Percentiles rank a stretch among this genome's conserved stretches.
Conservation (phyloP, 2,329 filamentous ascomycete genomes). For the Diplocarpon rosae region DNA sequence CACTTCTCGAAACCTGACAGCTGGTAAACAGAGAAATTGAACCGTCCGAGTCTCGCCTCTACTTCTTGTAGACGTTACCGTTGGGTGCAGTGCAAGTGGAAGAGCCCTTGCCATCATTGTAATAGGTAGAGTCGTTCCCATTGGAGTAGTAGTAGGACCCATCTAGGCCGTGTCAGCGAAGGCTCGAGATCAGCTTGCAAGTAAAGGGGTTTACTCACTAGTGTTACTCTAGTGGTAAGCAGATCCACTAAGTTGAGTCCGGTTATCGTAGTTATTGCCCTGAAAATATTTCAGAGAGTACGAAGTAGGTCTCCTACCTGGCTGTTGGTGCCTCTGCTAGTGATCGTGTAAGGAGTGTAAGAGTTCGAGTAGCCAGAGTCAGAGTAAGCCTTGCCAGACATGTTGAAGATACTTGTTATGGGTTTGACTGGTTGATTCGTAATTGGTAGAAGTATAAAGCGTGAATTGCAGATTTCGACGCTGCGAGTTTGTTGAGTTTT, state of each 20-base stretch:
- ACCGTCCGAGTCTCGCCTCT: background rate
- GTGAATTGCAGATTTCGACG: background rate
- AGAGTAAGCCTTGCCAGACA: constrained; percentile 13
- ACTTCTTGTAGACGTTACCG: constrained; percentile 28
- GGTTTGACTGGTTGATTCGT: background rate
- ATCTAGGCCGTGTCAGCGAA: constrained; percentile 30
- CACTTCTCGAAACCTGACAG: too few relatives aligned
- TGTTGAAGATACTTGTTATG: constrained; percentile 4
- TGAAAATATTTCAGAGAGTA: constrained; percentile 23
- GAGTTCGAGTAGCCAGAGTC: constrained; percentile 6
- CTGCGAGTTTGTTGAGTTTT: background rate
- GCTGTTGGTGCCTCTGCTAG: constrained; percentile 44
- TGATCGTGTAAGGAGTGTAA: constrained; percentile 31
- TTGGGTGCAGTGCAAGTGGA: constrained; percentile 50
- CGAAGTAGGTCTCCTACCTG: constrained; percentile 34
- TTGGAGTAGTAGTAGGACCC: constrained; percentile 68
- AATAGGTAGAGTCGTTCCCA: constrained; percentile 55
- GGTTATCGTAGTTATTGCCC: constrained; percentile 59
- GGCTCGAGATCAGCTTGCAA: background rate
- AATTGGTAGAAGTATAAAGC: background rate
- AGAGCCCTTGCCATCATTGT: constrained; percentile 48
- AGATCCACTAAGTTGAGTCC: constrained; percentile 45
- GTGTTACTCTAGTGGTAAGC: constrained; percentile 59
- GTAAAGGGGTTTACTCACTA: constrained; percentile 27
- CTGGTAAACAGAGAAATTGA: too few relatives aligned